Evolutionary conservation across 768 basidiomycete genomes (phyloP).

Genomic region (Mycena polygramma): DNA sequence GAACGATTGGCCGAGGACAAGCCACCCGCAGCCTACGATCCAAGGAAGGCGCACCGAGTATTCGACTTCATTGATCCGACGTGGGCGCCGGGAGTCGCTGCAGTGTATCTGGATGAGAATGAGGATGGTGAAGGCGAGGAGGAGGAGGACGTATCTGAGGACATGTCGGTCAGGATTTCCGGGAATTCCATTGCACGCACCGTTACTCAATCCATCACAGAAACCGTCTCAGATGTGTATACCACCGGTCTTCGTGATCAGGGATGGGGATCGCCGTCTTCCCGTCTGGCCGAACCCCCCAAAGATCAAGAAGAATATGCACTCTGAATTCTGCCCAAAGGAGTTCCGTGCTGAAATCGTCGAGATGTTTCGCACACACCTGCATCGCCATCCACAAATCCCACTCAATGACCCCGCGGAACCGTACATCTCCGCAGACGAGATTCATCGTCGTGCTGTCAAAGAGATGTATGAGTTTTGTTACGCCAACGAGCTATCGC

Average conservation of each 20-base stretch:
- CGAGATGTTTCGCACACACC: too few species aligned
- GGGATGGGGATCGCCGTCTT: slow-evolving; percentile 13
- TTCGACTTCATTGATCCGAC: slow-evolving; percentile 44
- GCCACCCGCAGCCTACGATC: slow-evolving; percentile 39
- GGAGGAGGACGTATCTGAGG: background rate
- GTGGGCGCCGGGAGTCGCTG: slow-evolving; percentile 40
- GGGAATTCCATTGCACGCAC: too few species aligned
- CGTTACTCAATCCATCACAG: background rate
- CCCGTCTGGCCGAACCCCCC: too few species aligned
- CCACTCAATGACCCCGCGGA: too few species aligned
- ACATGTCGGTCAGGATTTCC: background rate
- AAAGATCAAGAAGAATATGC: too few species aligned
- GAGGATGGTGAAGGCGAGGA: slow-evolving; percentile 32
- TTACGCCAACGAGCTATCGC: too few species aligned
- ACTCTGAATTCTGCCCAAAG: too few species aligned
- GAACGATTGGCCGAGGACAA: slow-evolving; percentile 40
- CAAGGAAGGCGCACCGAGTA: slow-evolving; percentile 28
- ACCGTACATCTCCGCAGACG: too few species aligned
- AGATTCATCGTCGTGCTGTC: too few species aligned
- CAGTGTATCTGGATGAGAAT: slow-evolving; percentile 29
- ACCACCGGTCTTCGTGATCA: slow-evolving; percentile 34
- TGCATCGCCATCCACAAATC: too few species aligned
- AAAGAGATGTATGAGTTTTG: too few species aligned
- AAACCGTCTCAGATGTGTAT: slow-evolving; percentile 23
- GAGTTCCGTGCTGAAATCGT: too few species aligned